phyloP scores from a whole-genome alignment of 164 flowering plant genomes.

The Vitis amurensis region DNA sequence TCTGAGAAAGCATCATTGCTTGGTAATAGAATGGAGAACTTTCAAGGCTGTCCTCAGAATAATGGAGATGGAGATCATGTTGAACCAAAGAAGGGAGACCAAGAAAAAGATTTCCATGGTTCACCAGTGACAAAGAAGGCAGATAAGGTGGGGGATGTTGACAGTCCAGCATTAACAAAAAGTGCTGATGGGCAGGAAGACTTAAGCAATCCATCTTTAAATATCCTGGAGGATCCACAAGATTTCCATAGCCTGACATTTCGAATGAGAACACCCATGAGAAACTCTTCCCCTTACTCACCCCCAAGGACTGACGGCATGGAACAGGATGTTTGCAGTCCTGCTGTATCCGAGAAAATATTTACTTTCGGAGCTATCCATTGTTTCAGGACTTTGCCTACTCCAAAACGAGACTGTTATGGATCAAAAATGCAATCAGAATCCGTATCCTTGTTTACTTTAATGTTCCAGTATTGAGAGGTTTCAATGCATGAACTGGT shows the following conservation, averaged over 20 bases:
- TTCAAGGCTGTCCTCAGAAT: slow-evolving; percentile 14
- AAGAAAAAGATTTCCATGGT: slow-evolving; percentile 19
- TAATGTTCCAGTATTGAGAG: not conserved
- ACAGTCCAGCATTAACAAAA: slow-evolving; percentile 17
- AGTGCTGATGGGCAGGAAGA: slow-evolving; percentile 25
- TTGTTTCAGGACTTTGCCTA: slow-evolving; percentile 27
- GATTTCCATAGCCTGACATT: slow-evolving; percentile 41
- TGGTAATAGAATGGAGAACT: slow-evolving; percentile 16
- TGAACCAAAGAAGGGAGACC: slow-evolving; percentile 9
- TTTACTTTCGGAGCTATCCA: slow-evolving; percentile 23
- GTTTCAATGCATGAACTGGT: too few relatives aligned
- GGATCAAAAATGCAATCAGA: slow-evolving; percentile 20
- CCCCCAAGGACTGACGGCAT: slow-evolving; percentile 21
- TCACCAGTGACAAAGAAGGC: slow-evolving; percentile 19
- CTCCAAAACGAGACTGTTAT: slow-evolving; percentile 23
- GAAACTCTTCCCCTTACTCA: slow-evolving; percentile 24
- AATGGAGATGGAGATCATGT: slow-evolving; percentile 6
- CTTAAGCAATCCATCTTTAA: slow-evolving; percentile 9
- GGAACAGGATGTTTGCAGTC: slow-evolving; percentile 17
- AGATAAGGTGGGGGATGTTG: slow-evolving; percentile 13
- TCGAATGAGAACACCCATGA: slow-evolving; percentile 28
- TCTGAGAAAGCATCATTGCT: slow-evolving; percentile 25
- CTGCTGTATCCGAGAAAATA: slow-evolving; percentile 25
- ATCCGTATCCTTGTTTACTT: slow-evolving; percentile 52
- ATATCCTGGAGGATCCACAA: slow-evolving; percentile 17